A percentile compares a stretch with the other conserved stretches of the same genome.
Conservation (phyloP, 257 asterid species). For the Perilla frutescens region DNA sequence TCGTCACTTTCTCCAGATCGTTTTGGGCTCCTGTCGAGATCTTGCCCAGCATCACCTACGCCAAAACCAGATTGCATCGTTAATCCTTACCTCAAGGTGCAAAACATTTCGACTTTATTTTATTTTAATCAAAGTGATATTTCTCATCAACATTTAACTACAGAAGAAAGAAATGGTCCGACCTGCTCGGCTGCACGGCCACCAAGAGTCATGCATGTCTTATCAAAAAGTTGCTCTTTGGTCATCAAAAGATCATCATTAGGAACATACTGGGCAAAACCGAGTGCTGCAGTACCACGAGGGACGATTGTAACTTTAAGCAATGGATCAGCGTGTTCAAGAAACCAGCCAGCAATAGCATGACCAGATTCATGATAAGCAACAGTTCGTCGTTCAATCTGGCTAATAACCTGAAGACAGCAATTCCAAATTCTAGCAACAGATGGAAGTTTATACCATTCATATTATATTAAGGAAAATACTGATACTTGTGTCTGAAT, state of each 20-base stretch:
- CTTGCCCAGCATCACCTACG: constrained; percentile 79
- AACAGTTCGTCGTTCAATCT: constrained; percentile 69
- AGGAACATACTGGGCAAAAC: constrained; percentile 89
- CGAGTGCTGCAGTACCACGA: constrained; percentile 92
- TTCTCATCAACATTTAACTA: not conserved
- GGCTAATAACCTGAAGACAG: constrained; percentile 71
- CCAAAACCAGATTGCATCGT: constrained; percentile 9
- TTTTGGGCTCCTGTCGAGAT: constrained; percentile 96
- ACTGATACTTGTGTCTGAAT: no score
- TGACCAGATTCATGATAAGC: constrained; percentile 97
- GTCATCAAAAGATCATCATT: constrained; percentile 84
- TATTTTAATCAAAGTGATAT: no score
- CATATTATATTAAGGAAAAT: no score
- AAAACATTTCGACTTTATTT: not conserved
- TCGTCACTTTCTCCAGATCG: constrained; percentile 92
- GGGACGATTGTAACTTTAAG: constrained; percentile 88
- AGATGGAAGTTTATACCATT: not conserved
- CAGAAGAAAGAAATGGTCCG: constrained; percentile 26
- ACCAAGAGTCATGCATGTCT: constrained; percentile 93
- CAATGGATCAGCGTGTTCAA: constrained; percentile 86
- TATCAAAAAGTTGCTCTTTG: constrained; percentile 84
- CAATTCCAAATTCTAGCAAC: constrained; percentile 12
- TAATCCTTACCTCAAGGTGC: no score
- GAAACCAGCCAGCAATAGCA: constrained; percentile 91
- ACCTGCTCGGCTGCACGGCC: constrained; percentile 99